Conservation (phyloP, 1,284 basidiomycete species). For the Leucoagaricus sp. region DNA sequence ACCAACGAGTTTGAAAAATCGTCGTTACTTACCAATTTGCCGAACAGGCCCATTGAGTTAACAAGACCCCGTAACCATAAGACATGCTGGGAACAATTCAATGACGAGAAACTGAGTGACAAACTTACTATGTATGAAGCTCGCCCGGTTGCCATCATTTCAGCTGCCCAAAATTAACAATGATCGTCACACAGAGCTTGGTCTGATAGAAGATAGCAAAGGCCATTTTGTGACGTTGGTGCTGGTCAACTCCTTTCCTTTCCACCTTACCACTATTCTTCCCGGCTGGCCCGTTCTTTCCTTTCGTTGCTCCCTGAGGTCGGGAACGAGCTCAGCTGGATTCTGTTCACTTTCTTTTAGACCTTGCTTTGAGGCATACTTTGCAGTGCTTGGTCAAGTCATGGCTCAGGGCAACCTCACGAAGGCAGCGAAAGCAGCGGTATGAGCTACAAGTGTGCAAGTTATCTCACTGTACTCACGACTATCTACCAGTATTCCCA, state of each 20-base stretch:
- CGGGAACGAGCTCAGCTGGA: slow-evolving; percentile 1
- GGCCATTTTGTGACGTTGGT: too few species aligned
- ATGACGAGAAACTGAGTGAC: too few species aligned
- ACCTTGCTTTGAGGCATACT: background rate
- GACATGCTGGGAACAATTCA: too few species aligned
- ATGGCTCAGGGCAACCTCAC: slow-evolving; percentile 1
- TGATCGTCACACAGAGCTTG: too few species aligned
- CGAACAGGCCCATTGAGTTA: too few species aligned
- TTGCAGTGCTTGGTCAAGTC: background rate
- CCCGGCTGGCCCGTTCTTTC: slow-evolving; percentile 9
- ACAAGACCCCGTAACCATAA: too few species aligned
- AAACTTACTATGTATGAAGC: too few species aligned
- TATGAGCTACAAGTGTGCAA: slow-evolving; percentile 13
- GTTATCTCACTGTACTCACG: background rate
- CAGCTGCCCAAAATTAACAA: too few species aligned
- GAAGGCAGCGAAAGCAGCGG: slow-evolving; percentile 17
- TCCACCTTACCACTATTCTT: background rate
- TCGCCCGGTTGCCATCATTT: too few species aligned
- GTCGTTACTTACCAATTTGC: too few species aligned
- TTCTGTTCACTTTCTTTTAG: slow-evolving; percentile 2
- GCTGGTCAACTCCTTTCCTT: slow-evolving; percentile 16
- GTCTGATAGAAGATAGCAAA: too few species aligned
- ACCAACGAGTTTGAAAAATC: too few species aligned
- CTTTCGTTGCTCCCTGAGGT: slow-evolving; percentile 12
- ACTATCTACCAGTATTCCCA: slow-evolving; percentile 30